phyloP scores from a whole-genome alignment of 1,139 yeast species.

The Nakaseomyces nivariensis region DNA sequence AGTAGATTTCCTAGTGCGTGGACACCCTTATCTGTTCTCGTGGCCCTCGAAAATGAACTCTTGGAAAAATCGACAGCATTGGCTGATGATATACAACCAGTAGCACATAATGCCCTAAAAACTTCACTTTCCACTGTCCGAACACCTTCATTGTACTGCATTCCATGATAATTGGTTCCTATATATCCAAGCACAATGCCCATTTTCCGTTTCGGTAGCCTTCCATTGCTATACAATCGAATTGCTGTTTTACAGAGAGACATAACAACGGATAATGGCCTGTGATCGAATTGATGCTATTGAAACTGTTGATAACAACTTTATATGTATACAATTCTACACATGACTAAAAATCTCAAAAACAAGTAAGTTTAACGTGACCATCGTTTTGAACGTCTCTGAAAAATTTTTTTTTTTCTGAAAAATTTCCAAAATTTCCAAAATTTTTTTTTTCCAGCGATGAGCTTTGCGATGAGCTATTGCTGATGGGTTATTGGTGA shows the following conservation, averaged over 20 bases:
- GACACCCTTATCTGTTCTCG: slow-evolving; percentile 98
- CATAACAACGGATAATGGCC: background rate
- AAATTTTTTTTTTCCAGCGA: slow-evolving; percentile 6
- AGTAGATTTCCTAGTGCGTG: slow-evolving; percentile 77
- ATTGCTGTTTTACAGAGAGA: background rate
- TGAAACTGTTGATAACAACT: no score
- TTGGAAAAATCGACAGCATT: slow-evolving; percentile 87
- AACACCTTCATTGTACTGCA: slow-evolving; percentile 89
- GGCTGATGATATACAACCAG: slow-evolving; percentile 86
- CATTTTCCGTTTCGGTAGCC: slow-evolving; percentile 40
- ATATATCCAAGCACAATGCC: slow-evolving; percentile 91
- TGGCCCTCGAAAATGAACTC: slow-evolving; percentile 89
- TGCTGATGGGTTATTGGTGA: background rate
- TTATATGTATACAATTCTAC: no score
- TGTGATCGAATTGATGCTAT: no score
- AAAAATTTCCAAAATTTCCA: background rate
- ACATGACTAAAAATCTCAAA: no score
- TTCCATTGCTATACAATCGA: background rate
- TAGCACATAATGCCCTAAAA: slow-evolving; percentile 71
- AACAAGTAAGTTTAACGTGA: background rate
- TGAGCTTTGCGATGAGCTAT: background rate
- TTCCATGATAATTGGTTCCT: slow-evolving; percentile 95
- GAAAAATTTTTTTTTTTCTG: background rate
- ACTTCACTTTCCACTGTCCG: slow-evolving; percentile 89
- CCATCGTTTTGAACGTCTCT: background rate